Evolutionary conservation across 768 basidiomycete species (phyloP), one percentile per base, ranked within the genome.

Genomic region (Tylopilus sp.): DNA sequence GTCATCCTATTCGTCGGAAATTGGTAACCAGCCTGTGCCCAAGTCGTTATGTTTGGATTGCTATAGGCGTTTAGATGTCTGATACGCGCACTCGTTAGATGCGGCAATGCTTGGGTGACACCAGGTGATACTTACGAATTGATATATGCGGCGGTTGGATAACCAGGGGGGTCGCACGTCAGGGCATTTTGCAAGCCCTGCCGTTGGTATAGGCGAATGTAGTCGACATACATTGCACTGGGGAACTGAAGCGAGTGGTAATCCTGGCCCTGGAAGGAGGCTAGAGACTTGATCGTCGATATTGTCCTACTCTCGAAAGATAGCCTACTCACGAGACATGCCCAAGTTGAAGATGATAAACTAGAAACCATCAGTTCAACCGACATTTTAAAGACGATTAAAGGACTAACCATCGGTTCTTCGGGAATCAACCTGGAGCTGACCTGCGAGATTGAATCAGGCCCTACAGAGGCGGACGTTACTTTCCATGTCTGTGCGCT

Each of bases 311-410:
- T 37, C 5, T 16, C 9, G 38, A 13, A 16, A 36, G 41, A 26
- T 17, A 17, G 42, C 16, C 31, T 33, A 70, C 77, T 71, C 55
- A 78, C 77, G 79, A 26, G 91, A 80, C 73, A 94, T 81, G 53
- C 91, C 92, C 49, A 94, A 72, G 70, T 93, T 98, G 66, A 98
- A 59, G 59, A 98, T 84, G 49, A 94, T 75, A 65, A 85, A 89
- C 90, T 91, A 31, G 41, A 41, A 50, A 60, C 54, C 51, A 42
- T 58, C 34, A 61, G 56, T 45, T 9, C 24, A 24, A 53, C 16
- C 10, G 9, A 14, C 44, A 40, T 31, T 51, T 24, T 17, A 33
- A 13, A 26, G 12, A 42, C 24, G 13, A 33, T 53, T 53, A 45
- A 52, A 55, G 48, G 47, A 73, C 83, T 57, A 59, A 92, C 91